Percentiles rank a stretch among this genome's conserved stretches.
These are phyloP conservation scores for Aspergillus wentii DNA, from an alignment of 495 filamentous ascomycete species.

Conservation along the genomic window DNA sequence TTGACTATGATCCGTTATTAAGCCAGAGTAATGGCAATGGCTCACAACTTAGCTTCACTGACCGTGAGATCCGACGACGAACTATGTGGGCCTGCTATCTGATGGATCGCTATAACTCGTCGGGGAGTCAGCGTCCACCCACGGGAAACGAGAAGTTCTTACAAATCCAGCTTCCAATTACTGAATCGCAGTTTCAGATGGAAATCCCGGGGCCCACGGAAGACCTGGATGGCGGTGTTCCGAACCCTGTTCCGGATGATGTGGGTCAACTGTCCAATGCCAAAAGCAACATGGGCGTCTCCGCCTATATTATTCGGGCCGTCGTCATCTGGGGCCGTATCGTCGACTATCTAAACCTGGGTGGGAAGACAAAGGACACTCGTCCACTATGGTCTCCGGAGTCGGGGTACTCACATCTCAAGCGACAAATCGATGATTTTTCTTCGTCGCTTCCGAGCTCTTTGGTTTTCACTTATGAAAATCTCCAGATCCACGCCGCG, in stretches of 20 bases:
- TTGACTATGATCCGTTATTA: constrained; percentile 75
- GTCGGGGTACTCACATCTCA: constrained; percentile 68
- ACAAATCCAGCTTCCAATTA: constrained; percentile 85
- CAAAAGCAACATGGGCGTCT: constrained; percentile 86
- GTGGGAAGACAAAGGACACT: constrained; percentile 76
- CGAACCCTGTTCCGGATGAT: constrained; percentile 58
- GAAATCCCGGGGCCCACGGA: constrained; percentile 89
- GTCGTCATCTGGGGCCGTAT: constrained; percentile 88
- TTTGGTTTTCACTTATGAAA: constrained; percentile 72
- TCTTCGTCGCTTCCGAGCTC: constrained; percentile 61
- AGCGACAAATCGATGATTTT: constrained; percentile 67
- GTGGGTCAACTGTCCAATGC: constrained; percentile 61
- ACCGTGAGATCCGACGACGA: constrained; percentile 84
- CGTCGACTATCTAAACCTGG: constrained; percentile 85
- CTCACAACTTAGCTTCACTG: constrained; percentile 77
- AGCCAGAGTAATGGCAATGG: constrained; percentile 53
- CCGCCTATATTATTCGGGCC: constrained; percentile 83
- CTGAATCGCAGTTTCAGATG: constrained; percentile 84
- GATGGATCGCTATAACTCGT: constrained; percentile 97
- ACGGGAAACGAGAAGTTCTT: constrained; percentile 86
- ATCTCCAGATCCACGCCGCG: constrained; percentile 77
- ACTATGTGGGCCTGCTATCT: constrained; percentile 98
- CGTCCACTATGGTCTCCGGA: constrained; percentile 75
- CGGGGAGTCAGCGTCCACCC: constrained; percentile 89
- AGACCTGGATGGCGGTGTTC: constrained; percentile 69